Percentiles rank a stretch among this genome's conserved stretches.
Evolutionary conservation across 345 rosid species (phyloP).

Genomic region (Dimocarpus longan): DNA sequence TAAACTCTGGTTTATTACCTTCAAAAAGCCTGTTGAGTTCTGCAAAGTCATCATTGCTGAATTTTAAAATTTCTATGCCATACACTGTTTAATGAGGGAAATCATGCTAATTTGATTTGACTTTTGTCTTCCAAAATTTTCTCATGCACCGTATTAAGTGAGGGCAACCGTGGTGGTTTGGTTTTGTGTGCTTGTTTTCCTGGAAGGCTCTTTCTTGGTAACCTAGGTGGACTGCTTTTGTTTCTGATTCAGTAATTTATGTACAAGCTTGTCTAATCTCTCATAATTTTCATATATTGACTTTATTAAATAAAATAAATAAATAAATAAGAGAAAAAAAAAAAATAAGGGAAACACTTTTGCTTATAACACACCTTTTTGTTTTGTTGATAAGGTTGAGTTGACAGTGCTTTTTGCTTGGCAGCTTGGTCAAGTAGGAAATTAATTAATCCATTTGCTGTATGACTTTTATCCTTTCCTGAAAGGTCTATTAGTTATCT

Average conservation of each 20-base stretch:
- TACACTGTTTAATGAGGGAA: neutral
- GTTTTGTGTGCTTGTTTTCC: neutral
- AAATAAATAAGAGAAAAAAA: no score
- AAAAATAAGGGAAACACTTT: no score
- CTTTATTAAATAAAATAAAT: no score
- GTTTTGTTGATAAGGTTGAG: neutral
- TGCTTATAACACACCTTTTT: neutral
- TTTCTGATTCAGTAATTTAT: neutral
- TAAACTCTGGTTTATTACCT: neutral
- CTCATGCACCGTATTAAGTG: neutral
- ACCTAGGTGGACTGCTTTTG: neutral
- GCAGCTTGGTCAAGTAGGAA: neutral
- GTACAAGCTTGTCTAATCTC: neutral
- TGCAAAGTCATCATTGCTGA: neutral
- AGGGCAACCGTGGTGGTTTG: neutral
- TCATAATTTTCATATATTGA: neutral
- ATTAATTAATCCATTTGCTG: neutral
- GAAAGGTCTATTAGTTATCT: neutral
- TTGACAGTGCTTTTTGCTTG: neutral
- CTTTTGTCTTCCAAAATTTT: neutral
- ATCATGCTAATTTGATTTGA: neutral
- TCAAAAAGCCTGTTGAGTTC: neutral
- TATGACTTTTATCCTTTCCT: neutral
- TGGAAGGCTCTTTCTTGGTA: neutral
- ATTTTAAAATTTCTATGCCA: neutral